These are phyloP conservation scores for Trichosporon inkin DNA, from an alignment of 1,284 basidiomycete genomes.

Conservation along the genomic window DNA sequence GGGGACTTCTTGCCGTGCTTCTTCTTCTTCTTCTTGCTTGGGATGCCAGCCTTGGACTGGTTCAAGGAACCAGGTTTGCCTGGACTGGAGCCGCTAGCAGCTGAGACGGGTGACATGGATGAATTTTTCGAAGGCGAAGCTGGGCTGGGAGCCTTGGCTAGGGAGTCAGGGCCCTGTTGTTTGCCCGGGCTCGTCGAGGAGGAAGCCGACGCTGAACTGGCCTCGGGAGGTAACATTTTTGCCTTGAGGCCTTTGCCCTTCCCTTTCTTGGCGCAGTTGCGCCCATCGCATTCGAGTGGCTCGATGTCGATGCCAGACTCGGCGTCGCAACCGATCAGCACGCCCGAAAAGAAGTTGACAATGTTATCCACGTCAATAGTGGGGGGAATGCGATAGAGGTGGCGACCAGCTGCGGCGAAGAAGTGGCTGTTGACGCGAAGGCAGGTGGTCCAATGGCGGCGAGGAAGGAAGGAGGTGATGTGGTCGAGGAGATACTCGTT, in stretches of 20 bases:
- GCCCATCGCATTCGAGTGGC: neutral
- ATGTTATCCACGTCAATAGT: neutral
- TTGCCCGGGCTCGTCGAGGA: neutral
- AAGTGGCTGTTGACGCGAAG: conserved; percentile 3
- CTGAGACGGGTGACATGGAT: no score
- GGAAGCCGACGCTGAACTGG: neutral
- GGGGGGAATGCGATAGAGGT: conserved; percentile 1
- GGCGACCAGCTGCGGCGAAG: neutral
- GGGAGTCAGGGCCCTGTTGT: no score
- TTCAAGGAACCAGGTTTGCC: no score
- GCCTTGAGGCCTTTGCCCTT: no score
- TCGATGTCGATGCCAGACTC: neutral
- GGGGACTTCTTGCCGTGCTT: neutral
- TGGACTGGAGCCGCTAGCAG: no score
- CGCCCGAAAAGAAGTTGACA: neutral
- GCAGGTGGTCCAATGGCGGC: neutral
- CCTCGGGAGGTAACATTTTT: neutral
- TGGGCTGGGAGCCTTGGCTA: no score
- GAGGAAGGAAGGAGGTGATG: neutral
- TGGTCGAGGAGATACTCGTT: conserved; percentile 21
- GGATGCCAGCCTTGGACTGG: neutral
- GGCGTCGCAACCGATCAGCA: neutral
- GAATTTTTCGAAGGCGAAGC: no score
- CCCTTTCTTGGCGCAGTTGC: no score
- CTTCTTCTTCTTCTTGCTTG: neutral